These are phyloP conservation scores for Caryopteris hybrid DNA, from an alignment of 305 asterid genomes.

Conservation along the genomic window DNA sequence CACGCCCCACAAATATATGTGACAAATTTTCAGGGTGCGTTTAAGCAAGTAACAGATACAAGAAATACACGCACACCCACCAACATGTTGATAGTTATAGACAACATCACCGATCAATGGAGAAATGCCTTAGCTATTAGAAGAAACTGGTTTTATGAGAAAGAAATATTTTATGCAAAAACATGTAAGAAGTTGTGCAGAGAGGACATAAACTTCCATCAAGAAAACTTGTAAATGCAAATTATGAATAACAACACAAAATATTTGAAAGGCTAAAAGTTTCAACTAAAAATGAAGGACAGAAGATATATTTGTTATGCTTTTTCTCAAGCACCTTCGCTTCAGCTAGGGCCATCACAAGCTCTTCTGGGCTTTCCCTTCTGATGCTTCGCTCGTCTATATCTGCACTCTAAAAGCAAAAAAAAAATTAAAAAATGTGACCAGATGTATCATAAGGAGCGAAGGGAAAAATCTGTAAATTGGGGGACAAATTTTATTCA, in stretches of 20 bases:
- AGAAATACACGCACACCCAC: background rate
- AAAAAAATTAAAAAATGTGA: background rate
- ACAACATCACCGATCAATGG: background rate
- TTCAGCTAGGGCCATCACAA: conserved; percentile 76
- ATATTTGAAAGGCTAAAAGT: too few relatives aligned
- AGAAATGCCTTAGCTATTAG: background rate
- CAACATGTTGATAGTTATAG: background rate
- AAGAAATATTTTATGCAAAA: background rate
- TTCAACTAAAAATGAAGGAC: background rate
- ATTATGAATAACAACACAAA: background rate
- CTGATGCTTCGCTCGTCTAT: conserved; percentile 77
- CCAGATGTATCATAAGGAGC: too few relatives aligned
- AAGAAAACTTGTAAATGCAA: background rate
- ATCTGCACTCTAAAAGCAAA: conserved; percentile 59
- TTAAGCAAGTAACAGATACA: background rate
- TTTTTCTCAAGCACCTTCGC: conserved; percentile 51
- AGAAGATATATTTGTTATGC: background rate
- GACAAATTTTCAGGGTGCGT: background rate
- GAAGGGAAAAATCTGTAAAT: too few relatives aligned
- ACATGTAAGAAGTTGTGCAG: background rate
- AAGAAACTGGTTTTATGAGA: too few relatives aligned
- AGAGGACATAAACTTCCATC: background rate
- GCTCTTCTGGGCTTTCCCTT: conserved; percentile 74
- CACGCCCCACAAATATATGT: background rate
- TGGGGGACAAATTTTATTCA: too few relatives aligned